Conservation (phyloP, 2,329 filamentous ascomycete species). For the Chaetomium olivaceum region DNA sequence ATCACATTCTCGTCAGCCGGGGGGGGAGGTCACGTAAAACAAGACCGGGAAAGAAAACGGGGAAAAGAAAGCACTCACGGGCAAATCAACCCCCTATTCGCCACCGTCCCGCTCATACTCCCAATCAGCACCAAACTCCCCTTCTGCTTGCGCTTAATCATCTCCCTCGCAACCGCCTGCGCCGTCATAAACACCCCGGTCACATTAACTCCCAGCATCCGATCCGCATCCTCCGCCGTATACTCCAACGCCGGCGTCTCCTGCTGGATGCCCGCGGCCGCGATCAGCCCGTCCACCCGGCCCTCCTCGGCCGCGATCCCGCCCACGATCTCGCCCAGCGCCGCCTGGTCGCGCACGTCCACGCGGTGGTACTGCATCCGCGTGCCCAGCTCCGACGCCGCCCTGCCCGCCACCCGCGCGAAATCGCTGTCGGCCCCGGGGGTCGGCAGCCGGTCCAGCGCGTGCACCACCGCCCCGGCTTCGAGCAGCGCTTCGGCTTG, state of each 20-base stretch:
- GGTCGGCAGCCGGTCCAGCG: constrained; percentile 61
- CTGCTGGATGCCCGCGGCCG: constrained; percentile 72
- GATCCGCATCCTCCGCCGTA: constrained; percentile 69
- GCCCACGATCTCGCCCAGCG: constrained; percentile 66
- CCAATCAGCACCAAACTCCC: constrained; percentile 68
- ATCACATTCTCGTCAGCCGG: not conserved
- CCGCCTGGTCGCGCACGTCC: constrained; percentile 72
- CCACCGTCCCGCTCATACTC: constrained; percentile 69
- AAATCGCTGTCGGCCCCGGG: constrained; percentile 60
- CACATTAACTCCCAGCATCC: constrained; percentile 82
- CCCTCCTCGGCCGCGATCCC: constrained; percentile 70
- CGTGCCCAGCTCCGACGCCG: constrained; percentile 64
- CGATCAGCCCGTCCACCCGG: constrained; percentile 76
- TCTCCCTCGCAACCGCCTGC: constrained; percentile 80
- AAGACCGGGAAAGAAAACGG: too few species aligned
- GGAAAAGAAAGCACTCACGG: constrained; percentile 49
- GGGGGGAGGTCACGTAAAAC: not conserved
- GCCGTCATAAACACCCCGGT: constrained; percentile 86
- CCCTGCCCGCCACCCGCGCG: constrained; percentile 62
- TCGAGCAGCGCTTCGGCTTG: constrained; percentile 78
- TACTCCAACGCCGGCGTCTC: constrained; percentile 84
- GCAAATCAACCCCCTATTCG: constrained; percentile 61
- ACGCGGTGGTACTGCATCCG: constrained; percentile 73
- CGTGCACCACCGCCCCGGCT: constrained; percentile 73
- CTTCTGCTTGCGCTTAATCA: constrained; percentile 57